A percentile compares a stretch with the other conserved stretches of the same genome.
Conservation (phyloP, 257 asterid species). For the Solanum piurae region DNA sequence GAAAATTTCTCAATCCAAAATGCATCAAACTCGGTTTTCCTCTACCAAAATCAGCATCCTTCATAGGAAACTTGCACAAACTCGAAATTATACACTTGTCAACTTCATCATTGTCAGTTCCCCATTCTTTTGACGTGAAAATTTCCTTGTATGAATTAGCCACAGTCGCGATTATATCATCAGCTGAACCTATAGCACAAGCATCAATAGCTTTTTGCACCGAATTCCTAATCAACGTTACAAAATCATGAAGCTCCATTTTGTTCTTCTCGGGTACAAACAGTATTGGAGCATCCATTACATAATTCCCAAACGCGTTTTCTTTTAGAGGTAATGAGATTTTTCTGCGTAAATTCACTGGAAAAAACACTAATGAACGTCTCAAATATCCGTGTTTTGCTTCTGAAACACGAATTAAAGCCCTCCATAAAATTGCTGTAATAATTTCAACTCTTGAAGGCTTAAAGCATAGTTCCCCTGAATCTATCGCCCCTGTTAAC, state of each 20-base stretch:
- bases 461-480: neutral
- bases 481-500: neutral
- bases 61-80: neutral
- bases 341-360: neutral
- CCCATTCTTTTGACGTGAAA: neutral
- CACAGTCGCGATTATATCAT: neutral
- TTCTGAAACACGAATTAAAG: neutral
- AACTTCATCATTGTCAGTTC: neutral
- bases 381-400: slow-evolving; percentile 1
- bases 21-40: neutral
- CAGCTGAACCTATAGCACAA: neutral
- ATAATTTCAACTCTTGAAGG: neutral
- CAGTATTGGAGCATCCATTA: neutral
- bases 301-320: slow-evolving; percentile 3
- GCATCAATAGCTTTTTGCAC: neutral
- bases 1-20: neutral
- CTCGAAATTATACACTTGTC: neutral
- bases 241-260: neutral
- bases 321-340: neutral
- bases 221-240: neutral
- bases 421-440: slow-evolving; percentile 13
- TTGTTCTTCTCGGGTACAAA: neutral
- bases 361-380: neutral
- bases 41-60: neutral
- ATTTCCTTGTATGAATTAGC: neutral